Evolutionary conservation across 352 stramenopile species (phyloP).

Genomic region (Phytophthora constricta): DNA sequence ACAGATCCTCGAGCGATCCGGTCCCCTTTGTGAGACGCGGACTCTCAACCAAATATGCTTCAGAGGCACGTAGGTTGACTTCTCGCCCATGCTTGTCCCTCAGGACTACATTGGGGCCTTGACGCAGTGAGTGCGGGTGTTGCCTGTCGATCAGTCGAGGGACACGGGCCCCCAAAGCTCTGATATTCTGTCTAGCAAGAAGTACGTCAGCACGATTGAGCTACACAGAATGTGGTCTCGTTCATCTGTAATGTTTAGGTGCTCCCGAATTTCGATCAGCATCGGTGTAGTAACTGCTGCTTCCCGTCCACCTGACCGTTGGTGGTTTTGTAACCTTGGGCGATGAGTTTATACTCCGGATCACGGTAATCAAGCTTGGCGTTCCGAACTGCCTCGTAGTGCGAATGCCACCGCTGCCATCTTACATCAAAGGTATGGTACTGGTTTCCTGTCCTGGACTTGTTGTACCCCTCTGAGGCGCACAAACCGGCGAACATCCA

Average conservation of each 20-base stretch:
- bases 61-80: too few relatives aligned
- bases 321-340: slow-evolving; percentile 36
- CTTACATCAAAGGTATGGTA: slow-evolving; percentile 24
- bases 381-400: too few relatives aligned
- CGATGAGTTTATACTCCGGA: slow-evolving; percentile 29
- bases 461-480: slow-evolving; percentile 30
- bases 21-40: slow-evolving; percentile 19
- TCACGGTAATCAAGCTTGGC: slow-evolving; percentile 32
- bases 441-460: slow-evolving; percentile 25
- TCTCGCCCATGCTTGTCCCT: too few relatives aligned
- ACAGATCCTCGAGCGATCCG: slow-evolving; percentile 5
- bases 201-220: too few relatives aligned
- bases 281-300: slow-evolving; percentile 41
- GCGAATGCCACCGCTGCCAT: slow-evolving; percentile 32
- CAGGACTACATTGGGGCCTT: slow-evolving; percentile 14
- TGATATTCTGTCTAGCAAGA: slow-evolving; percentile 30
- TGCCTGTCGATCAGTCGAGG: slow-evolving; percentile 3
- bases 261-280: slow-evolving; percentile 22
- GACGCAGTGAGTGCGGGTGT: slow-evolving; percentile 3
- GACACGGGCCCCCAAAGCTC: slow-evolving; percentile 26
- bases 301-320: slow-evolving; percentile 39
- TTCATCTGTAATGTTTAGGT: background rate
- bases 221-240: slow-evolving; percentile 17
- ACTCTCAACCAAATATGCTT: slow-evolving; percentile 9
- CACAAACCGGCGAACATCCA: slow-evolving; percentile 24